A percentile compares a stretch with the other conserved stretches of the same genome.
Evolutionary conservation across 108 stramenopile species (phyloP).

Genomic region (Nannochloropsis oceanica): DNA sequence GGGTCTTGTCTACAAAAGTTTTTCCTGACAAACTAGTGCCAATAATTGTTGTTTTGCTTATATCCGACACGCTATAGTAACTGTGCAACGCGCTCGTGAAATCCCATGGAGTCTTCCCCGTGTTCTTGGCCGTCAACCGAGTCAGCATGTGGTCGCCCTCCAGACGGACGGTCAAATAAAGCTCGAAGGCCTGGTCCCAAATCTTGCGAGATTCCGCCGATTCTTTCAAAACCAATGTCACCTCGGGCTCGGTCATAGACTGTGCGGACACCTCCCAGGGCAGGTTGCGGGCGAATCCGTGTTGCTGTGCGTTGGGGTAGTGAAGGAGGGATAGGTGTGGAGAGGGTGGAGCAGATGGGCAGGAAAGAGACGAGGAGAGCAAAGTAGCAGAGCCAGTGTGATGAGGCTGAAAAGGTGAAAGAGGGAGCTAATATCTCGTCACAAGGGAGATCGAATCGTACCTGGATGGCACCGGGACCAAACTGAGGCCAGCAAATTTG

Average conservation of each 20-base stretch:
- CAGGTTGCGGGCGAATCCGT: constrained; percentile 91
- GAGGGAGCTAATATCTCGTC: not conserved
- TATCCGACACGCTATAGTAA: constrained; percentile 75
- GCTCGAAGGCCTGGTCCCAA: constrained; percentile 82
- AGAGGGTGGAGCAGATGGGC: not conserved
- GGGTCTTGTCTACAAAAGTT: constrained; percentile 44
- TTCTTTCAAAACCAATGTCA: constrained; percentile 59
- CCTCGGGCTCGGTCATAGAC: constrained; percentile 36
- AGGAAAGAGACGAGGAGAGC: not conserved
- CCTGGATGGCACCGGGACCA: constrained; percentile 58
- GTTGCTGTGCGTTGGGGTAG: constrained; percentile 34
- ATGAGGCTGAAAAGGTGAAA: no score
- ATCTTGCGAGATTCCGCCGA: constrained; percentile 80
- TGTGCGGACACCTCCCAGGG: constrained; percentile 57
- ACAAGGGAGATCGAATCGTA: not conserved
- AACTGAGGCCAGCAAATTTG: constrained; percentile 80
- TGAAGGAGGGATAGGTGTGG: not conserved
- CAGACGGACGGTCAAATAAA: not conserved
- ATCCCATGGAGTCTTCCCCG: constrained; percentile 47
- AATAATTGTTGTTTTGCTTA: constrained; percentile 49
- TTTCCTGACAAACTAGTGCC: constrained; percentile 5
- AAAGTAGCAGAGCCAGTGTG: no score
- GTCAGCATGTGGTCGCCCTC: constrained; percentile 58
- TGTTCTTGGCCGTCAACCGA: constrained; percentile 51
- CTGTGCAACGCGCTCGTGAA: constrained; percentile 88